Base-by-base conservation (phyloP, 768 basidiomycete genomes). In the Auriscalpium microsporum region DNA sequence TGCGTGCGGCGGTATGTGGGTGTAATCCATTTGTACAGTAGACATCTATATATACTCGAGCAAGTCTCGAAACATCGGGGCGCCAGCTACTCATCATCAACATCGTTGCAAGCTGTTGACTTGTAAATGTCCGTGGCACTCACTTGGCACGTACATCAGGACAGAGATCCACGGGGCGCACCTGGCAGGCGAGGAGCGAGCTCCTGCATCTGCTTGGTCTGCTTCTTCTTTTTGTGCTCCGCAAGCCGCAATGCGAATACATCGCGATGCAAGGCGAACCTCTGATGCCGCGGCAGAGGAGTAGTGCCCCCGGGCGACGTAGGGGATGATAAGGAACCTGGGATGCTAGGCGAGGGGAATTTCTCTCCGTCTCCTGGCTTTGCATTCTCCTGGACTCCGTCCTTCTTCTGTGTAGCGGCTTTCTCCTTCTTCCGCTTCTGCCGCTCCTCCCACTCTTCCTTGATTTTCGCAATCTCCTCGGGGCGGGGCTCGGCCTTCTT, bases 211-310 rank as follows among this genome's bases (percentile, higher is more conserved):
- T 87, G 84, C 9, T 80, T 75, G 1, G 78, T 65, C 63, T 91
- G 86, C 66, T 80, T 75, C 50, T 79, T 78, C 67, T 78, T 84
- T 37, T 84, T 79, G 64, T 91, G 86, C 64, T 93, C 91, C 10
- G 74, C 72, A 57, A 82, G 80, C 23, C 94, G 81, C 80, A 95
- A 84, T 68, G 77, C 73, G 67, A 89, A 96, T 58, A 89, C 82
- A 58, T 87, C 81, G 42, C 91, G 80, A 70, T 95, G 91, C n/a
- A 96, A 74, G 9, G 77, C 73, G 65, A 85, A 96, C 58, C 83
- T 80, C 64, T 86, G 78, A 72, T 94, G 93, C 11, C 75, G 70
- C 11, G 81, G 73, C 7, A 28, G 28, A 28, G 28, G 7, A 1
- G 7, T 28, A 23, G 73, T 66, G 49, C 47, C 35, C 3, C 46